Evolutionary conservation across 495 filamentous ascomycete genomes (phyloP).

Genomic region (Parmelia sp.): DNA sequence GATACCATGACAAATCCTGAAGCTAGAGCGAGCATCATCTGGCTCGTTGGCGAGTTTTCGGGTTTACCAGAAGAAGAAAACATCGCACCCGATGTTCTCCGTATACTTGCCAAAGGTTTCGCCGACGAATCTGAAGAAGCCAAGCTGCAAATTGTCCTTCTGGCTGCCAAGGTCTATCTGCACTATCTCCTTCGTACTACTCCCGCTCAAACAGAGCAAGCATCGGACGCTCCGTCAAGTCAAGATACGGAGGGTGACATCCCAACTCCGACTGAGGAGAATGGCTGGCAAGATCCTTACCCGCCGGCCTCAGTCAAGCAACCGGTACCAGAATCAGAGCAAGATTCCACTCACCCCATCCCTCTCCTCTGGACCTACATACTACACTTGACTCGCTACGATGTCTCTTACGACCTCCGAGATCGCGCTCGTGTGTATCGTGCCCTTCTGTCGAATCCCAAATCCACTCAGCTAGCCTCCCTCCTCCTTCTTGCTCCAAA

Average conservation of each 20-base stretch:
- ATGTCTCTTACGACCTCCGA: constrained; percentile 88
- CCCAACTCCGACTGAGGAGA: constrained; percentile 10
- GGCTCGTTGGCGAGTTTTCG: constrained; percentile 93
- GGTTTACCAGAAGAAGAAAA: constrained; percentile 71
- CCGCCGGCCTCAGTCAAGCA: constrained; percentile 32
- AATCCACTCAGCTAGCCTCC: constrained; percentile 75
- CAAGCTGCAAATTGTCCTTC: constrained; percentile 83
- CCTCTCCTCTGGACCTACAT: constrained; percentile 77
- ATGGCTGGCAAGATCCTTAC: constrained; percentile 21
- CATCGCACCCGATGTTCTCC: constrained; percentile 85
- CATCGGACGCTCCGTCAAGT: not conserved
- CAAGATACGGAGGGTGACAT: not conserved
- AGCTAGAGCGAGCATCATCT: constrained; percentile 88
- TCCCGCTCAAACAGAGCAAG: constrained; percentile 3
- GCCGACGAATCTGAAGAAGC: constrained; percentile 74
- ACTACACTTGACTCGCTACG: constrained; percentile 78
- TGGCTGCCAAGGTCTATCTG: constrained; percentile 92
- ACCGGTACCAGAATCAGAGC: constrained; percentile 20
- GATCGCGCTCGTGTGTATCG: constrained; percentile 86
- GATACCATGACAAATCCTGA: constrained; percentile 76
- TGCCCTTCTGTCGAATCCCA: constrained; percentile 66
- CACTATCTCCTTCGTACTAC: constrained; percentile 64
- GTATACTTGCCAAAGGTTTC: constrained; percentile 83
- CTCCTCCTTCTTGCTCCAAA: constrained; percentile 90
- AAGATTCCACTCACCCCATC: constrained; percentile 52